A percentile compares a stretch with the other conserved stretches of the same genome.
Conservation (phyloP, 2,329 filamentous ascomycete species). For the Alternaria novae-zelandiae region DNA sequence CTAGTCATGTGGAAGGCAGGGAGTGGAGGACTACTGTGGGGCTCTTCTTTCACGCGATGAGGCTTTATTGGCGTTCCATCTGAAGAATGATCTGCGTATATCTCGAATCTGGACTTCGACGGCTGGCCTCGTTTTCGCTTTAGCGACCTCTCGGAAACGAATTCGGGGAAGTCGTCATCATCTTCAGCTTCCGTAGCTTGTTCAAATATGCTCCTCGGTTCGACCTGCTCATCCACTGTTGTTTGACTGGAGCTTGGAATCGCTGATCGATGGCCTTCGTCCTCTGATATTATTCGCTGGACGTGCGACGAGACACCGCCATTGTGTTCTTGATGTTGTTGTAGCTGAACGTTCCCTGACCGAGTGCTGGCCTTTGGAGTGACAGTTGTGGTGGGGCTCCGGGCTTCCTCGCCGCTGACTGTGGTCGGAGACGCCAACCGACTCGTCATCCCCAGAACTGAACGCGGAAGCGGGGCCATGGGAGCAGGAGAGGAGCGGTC, state of each 20-base stretch:
- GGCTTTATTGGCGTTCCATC: constrained; percentile 41
- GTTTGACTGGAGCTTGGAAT: constrained; percentile 53
- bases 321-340: not conserved
- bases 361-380: constrained; percentile 10
- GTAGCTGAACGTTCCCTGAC: not conserved
- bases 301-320: not conserved
- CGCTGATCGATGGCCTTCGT: constrained; percentile 5
- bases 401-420: not conserved
- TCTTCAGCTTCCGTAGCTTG: constrained; percentile 17
- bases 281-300: not conserved
- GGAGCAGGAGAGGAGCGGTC: constrained; percentile 29
- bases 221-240: constrained; percentile 46
- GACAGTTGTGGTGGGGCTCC: not conserved
- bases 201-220: constrained; percentile 16
- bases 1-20: constrained; percentile 28
- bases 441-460: not conserved
- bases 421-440: not conserved
- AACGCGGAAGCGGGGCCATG: constrained; percentile 6
- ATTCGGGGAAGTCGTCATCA: constrained; percentile 50
- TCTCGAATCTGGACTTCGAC: constrained; percentile 18
- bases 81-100: constrained; percentile 29
- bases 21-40: constrained; percentile 39
- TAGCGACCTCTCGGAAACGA: constrained; percentile 52
- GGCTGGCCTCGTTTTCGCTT: constrained; percentile 50
- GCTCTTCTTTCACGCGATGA: constrained; percentile 51